Evolutionary conservation across 2,329 filamentous ascomycete species (phyloP), one percentile per base, ranked within the genome.

Genomic region (Aspergillus pseudonomiae): DNA sequence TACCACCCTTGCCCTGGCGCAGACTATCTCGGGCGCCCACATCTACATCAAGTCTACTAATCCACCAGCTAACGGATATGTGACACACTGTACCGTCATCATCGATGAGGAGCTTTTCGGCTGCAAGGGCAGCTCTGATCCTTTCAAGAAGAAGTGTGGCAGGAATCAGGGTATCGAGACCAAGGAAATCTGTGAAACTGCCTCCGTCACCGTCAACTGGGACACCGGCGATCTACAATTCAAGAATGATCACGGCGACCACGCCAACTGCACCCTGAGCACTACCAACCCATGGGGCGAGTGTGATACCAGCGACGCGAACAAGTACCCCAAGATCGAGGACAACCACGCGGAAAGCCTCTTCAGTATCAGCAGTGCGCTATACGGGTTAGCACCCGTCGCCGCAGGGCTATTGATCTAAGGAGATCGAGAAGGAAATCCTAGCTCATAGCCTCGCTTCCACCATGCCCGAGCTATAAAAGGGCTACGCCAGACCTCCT

Each of bases 101-200:
- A 14, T 67, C 59, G 59, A 67, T 2, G 61, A 65, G 6, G 41
- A 36, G 54, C 48, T 70, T 62, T 65, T 65, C 59, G 64, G 65
- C 57, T 63, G 66, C 67, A 36, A 61, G 52, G 53, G 66, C 54
- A 60, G 65, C 63, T 63, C 71, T 52, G 14, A 63, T 59, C 56
- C 63, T 21, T 65, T 65, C 58, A 34, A 45, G 11, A 61, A 62
- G 36, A 46, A 55, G 63, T 72, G 73, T 50, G 68, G 71, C 34
- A 64, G 66, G 67, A 75, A 72, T 63, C 62, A 67, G 3, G 73
- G 63, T 68, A 70, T 68, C 62, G 65, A 52, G 52, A 59, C 46
- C 61, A 60, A 62, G 53, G 26, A 50, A n/a, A 64, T 65, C 60
- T 64, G 61, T 32, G 36, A 57, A 11, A 58, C 46, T 10, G 43